These are phyloP conservation scores for Hericium alpestre DNA, from an alignment of 768 basidiomycete species.

Conservation along the genomic window DNA sequence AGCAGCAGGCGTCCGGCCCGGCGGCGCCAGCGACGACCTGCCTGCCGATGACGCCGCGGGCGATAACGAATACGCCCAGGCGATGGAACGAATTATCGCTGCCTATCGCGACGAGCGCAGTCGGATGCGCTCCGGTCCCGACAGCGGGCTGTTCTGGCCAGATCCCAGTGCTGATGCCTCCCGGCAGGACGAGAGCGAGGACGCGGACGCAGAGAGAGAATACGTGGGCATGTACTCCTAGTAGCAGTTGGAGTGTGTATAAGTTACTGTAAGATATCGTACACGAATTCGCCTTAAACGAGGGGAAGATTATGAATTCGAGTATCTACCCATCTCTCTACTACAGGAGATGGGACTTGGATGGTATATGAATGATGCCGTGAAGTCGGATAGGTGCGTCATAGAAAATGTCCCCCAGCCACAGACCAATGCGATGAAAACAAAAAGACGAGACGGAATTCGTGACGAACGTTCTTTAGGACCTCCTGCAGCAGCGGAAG, in stretches of 20 bases:
- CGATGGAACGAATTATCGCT: conserved; percentile 1
- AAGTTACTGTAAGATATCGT: conserved; percentile 2
- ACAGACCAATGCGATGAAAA: not conserved
- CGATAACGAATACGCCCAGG: not conserved
- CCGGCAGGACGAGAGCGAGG: conserved; percentile 16
- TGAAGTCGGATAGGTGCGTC: not conserved
- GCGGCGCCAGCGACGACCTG: not conserved
- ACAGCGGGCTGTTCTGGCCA: not conserved
- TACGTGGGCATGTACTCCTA: conserved; percentile 1
- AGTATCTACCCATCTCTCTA: conserved; percentile 1
- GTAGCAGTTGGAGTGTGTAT: conserved; percentile 2
- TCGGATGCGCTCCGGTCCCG: not conserved
- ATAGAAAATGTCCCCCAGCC: not conserved
- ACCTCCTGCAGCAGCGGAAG: conserved; percentile 71
- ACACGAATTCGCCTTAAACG: not conserved
- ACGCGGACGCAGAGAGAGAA: not conserved
- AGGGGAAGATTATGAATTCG: not conserved
- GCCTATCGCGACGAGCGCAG: conserved; percentile 4
- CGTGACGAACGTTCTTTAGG: conserved; percentile 27
- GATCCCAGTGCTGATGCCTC: not conserved
- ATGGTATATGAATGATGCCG: not conserved
- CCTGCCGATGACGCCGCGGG: not conserved
- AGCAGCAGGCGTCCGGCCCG: not conserved
- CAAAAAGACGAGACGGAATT: conserved; percentile 3
- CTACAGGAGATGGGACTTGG: not conserved